Conservation (phyloP, 2,329 filamentous ascomycete genomes). For the Aureobasidium melanogenum region DNA sequence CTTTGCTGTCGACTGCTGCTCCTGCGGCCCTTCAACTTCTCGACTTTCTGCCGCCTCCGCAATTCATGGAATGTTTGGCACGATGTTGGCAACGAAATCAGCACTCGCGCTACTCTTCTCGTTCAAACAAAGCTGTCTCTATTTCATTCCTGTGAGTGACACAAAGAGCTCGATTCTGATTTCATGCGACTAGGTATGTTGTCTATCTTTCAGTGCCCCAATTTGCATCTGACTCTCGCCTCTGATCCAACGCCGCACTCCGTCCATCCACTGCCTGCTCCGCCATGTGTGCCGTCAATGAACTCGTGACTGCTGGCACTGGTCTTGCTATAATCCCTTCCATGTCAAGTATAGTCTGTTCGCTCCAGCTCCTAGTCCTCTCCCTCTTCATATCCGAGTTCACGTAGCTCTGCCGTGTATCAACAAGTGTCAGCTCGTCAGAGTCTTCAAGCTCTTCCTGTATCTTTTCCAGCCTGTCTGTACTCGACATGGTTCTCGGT, state of each 20-base stretch:
- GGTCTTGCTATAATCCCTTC: neutral
- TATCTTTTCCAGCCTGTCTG: neutral
- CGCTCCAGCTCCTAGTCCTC: neutral
- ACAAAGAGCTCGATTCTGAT: neutral
- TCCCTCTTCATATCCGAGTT: neutral
- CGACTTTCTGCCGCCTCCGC: conserved; percentile 8
- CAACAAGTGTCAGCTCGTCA: conserved; percentile 1
- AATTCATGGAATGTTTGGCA: neutral
- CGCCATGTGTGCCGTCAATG: neutral
- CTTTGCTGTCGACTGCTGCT: neutral
- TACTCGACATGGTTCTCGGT: neutral
- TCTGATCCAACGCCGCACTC: neutral
- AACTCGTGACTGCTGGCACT: neutral
- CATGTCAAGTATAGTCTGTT: conserved; percentile 4
- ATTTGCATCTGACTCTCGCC: neutral
- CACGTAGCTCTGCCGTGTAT: neutral
- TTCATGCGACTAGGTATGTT: neutral
- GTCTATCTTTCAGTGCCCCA: neutral
- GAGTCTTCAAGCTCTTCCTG: neutral
- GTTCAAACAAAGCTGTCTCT: neutral
- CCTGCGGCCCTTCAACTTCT: neutral
- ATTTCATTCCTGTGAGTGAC: neutral
- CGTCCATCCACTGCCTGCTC: neutral
- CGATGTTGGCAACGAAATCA: neutral
- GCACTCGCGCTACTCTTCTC: neutral